Evolutionary conservation across 768 basidiomycete genomes (phyloP), one percentile per base, ranked within the genome.

Genomic region (Naganishia kalamii): DNA sequence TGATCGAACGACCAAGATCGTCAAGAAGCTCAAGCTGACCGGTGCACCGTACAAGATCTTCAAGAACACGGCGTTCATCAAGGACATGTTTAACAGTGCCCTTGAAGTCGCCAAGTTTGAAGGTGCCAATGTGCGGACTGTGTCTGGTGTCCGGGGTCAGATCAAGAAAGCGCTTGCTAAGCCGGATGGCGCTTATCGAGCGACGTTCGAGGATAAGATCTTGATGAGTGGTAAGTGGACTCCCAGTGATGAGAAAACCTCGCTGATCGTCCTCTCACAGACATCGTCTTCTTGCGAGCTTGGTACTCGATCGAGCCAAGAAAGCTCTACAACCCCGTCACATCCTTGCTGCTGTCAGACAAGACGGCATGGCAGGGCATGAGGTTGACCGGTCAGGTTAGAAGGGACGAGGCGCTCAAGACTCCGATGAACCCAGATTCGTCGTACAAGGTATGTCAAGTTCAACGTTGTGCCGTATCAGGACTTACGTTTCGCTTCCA

Each of bases 81-180:
- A 88, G 81, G 91, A 96, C 73, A 99, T 99, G 96, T 99, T 99
- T 81, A 87, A 80, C 61, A 86, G 85, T 64, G 87, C 91, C 33
- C 83, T 98, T 33, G 96, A 99, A 78, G 92, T 98, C 13, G 92
- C 92, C 63, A 98, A 96, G 78, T 98, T 99, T 71, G 96, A 99
- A 77, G 96, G 96, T 19, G 96, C 96, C n/a, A 91, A 88, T 75
- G 85, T 99, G 63, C 83, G 87, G 65, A 98, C 94, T 0, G 96
- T 98, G 7, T 92, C 90, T 6, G 96, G 96, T 12, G 90, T 99
- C 63, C 81, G 96, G 48, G 96, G 96, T 3, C 94, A 98, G 78
- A 85, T 99, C 59, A 99, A 99, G 81, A 97, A 94, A 78, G 92
- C 89, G 12, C 80, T 97, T 32, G 80, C 86, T n/a, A 97, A 93